These are phyloP conservation scores for Paramecium octaurelia DNA, from an alignment of 73 alveolate species.

Conservation along the genomic window DNA sequence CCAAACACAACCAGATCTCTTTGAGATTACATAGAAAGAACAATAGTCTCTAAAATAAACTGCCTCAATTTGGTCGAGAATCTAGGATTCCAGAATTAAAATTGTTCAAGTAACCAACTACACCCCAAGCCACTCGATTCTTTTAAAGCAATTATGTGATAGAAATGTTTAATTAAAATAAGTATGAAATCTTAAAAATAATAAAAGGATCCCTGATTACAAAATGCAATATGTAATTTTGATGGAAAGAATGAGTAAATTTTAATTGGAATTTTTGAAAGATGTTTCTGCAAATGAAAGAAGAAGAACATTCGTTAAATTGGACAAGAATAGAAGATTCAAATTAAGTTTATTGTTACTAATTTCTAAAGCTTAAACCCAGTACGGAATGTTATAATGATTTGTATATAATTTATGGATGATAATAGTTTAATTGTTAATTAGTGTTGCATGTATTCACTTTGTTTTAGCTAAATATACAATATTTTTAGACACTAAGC, in stretches of 20 bases:
- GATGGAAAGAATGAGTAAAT: neutral
- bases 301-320: neutral
- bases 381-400: neutral
- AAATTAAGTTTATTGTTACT: neutral
- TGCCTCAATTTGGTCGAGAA: neutral
- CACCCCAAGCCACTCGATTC: neutral
- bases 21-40: neutral
- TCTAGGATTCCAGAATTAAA: neutral
- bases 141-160: slow-evolving; percentile 4
- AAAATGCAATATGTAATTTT: neutral
- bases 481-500: neutral
- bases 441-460: neutral
- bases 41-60: neutral
- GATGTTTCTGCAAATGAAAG: neutral
- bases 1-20: neutral
- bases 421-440: slow-evolving; percentile 9
- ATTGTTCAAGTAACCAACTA: neutral
- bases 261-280: neutral
- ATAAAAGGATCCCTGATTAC: neutral
- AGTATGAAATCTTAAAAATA: neutral
- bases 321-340: neutral
- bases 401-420: slow-evolving; percentile 5
- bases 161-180: neutral
- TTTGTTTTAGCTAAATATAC: neutral
- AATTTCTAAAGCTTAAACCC: neutral